Evolutionary conservation across 192 early-diverging fungal species (phyloP), one percentile per base, ranked within the genome.

Genomic region (Coemansia sp.): DNA sequence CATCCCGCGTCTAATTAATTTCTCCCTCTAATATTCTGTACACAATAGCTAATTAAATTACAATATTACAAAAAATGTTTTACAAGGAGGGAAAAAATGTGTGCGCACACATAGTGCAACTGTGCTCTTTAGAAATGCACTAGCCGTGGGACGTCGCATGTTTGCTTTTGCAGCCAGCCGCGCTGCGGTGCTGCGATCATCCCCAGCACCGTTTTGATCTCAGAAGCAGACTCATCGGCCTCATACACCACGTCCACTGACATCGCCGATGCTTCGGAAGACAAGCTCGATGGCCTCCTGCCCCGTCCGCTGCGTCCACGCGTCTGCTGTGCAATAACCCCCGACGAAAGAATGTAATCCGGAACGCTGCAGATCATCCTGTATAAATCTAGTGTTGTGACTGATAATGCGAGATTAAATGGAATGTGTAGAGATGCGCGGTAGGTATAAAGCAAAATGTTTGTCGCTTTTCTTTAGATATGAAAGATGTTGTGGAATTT

Each of bases 201-300:
- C 19, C 75, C 69, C 37, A 78, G 57, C 0, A 78, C 66, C 12
- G 70, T 56, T 23, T 78, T 78, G 59, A 78, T 78, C n/a, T 78
- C 75, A 11, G 69, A 52, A 0, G 53, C 4, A 0, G 64, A 33
- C 25, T 57, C 51, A 9, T 11, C 37, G 2, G 24, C 47, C 3
- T 17, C 0, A 17, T 64, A 37, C 34, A 37, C 34, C 9, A 9
- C 34, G 34, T 37, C 34, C 7, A 10, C 34, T 8, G 62, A 69
- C 14, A 48, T 40, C 5, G 57, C 49, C 9, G 74, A 78, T 9
- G 64, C 22, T 8, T 60, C n/a, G 2, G 55, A 57, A 11, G 55
- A 33, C 9, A 34, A 61, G 53, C 71, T 73, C 18, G 62, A 55
- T 12, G 65, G 61, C 39, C 69, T 61, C 18, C 60, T 51, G 23